These are phyloP conservation scores for Trichoderma sp. DNA, from an alignment of 2,329 filamentous ascomycete genomes.

Conservation along the genomic window DNA sequence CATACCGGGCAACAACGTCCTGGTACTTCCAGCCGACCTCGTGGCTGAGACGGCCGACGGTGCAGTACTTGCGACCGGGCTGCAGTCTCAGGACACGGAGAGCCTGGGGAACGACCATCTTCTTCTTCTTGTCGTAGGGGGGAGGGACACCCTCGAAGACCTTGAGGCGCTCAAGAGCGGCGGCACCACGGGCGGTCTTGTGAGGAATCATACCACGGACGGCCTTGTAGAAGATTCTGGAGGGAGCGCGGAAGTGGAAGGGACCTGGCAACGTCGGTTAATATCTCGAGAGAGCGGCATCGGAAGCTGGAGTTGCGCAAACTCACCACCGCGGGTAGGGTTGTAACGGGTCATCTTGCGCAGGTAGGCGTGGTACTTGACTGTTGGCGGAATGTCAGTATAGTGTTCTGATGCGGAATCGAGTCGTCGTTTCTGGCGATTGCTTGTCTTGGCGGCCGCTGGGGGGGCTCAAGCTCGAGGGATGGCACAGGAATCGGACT, in stretches of 20 bases:
- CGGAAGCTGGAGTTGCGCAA: conserved; percentile 22
- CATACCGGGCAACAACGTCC: conserved; percentile 96
- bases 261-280: conserved; percentile 62
- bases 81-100: conserved; percentile 94
- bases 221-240: conserved; percentile 99
- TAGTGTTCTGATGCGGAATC: neutral
- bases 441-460: conserved; percentile 9
- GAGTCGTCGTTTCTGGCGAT: conserved; percentile 6
- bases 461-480: neutral
- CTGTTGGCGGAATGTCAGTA: conserved; percentile 63
- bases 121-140: conserved; percentile 99
- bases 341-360: conserved; percentile 99
- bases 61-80: conserved; percentile 99
- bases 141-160: conserved; percentile 99
- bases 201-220: conserved; percentile 99
- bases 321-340: conserved; percentile 94
- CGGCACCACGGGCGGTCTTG: conserved; percentile 98
- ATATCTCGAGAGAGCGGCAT: conserved; percentile 6
- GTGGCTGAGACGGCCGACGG: conserved; percentile 94
- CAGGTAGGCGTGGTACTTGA: conserved; percentile 99
- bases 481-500: neutral
- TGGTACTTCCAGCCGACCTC: conserved; percentile 99
- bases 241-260: conserved; percentile 99
- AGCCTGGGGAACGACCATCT: conserved; percentile 98
- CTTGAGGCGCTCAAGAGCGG: conserved; percentile 97